A percentile compares a stretch with the other conserved stretches of the same genome.
phyloP scores from a whole-genome alignment of 163 green algal species.

The Coccomyxa subellipsoidea region DNA sequence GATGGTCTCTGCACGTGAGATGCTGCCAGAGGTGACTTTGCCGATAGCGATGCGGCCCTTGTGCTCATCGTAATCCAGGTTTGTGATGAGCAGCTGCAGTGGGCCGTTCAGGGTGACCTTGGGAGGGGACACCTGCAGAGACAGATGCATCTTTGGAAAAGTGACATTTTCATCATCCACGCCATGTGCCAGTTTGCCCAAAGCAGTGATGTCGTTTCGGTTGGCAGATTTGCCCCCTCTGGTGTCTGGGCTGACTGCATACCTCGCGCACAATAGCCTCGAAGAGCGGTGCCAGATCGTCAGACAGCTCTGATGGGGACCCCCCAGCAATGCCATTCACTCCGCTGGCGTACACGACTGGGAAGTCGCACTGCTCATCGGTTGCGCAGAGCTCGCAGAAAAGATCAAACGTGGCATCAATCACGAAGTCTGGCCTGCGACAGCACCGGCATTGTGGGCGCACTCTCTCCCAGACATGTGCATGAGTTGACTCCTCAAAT shows the following conservation, averaged over 20 bases:
- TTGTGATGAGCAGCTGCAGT: constrained; percentile 92
- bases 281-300: constrained; percentile 92
- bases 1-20: constrained; percentile 65
- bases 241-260: too few relatives aligned
- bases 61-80: constrained; percentile 97
- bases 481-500: too few relatives aligned
- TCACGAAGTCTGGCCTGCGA: constrained; percentile 77
- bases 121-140: constrained; percentile 41
- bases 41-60: constrained; percentile 97
- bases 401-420: constrained; percentile 96
- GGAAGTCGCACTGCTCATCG: constrained; percentile 94
- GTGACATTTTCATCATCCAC: not conserved
- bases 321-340: constrained; percentile 85
- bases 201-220: too few relatives aligned
- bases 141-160: not conserved
- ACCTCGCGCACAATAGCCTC: constrained; percentile 81
- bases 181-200: too few relatives aligned
- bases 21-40: constrained; percentile 74
- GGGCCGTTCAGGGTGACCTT: constrained; percentile 56
- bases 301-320: constrained; percentile 58
- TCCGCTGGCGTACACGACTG: constrained; percentile 75
- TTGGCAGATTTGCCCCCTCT: too few relatives aligned
- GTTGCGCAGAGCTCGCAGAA: constrained; percentile 89
- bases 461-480: not conserved
- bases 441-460: not conserved